Evolutionary conservation across 2,329 filamentous ascomycete species (phyloP), one percentile per base, ranked within the genome.

Genomic region (Herpotrichia juniperi): DNA sequence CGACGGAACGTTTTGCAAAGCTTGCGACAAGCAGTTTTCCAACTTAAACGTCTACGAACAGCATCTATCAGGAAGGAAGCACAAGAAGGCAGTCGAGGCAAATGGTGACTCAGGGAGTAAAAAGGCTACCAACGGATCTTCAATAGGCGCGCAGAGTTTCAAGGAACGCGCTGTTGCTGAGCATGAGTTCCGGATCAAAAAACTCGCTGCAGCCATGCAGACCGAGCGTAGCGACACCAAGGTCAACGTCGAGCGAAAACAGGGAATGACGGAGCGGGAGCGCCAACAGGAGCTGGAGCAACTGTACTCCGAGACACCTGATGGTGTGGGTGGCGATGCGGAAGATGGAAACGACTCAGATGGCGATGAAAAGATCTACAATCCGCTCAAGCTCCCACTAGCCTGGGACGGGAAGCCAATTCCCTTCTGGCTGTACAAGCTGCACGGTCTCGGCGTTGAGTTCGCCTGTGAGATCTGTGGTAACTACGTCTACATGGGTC

Each of bases 401-500:
- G 93, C 91, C 2, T 99, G 96, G 96, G 94, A 99, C 62, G 94
- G 96, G 63, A 99, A 99, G 71, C 94, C 96, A 0, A 99, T 99
- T 64, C 94, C 96, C 0, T 99, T 94, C 79, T 99, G 94, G 94
- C 83, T 99, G 14, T 99, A 97, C 81, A 94, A 97, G 63, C 82
- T 99, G 14, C 94, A 99, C 69, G 94, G 94, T 1, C 79, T 99
- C 22, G 94, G 94, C 8, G 92, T 96, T 11, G 94, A 99, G 65
- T 96, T 97, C 62, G 83, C 89, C 0, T 99, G 94, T 79, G 93
- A 99, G 72, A 91, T 99, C 50, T 99, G 94, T 69, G 94, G 94
- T 50, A 97, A 97, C 75, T 97, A 92, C 68, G 92, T 97, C n/a
- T 97, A 97, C 78, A 97, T 96, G 89, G 94, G 94, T 14, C 84